Base-by-base conservation (phyloP, 495 filamentous ascomycete genomes). In the Lindgomyces ingoldianus region DNA sequence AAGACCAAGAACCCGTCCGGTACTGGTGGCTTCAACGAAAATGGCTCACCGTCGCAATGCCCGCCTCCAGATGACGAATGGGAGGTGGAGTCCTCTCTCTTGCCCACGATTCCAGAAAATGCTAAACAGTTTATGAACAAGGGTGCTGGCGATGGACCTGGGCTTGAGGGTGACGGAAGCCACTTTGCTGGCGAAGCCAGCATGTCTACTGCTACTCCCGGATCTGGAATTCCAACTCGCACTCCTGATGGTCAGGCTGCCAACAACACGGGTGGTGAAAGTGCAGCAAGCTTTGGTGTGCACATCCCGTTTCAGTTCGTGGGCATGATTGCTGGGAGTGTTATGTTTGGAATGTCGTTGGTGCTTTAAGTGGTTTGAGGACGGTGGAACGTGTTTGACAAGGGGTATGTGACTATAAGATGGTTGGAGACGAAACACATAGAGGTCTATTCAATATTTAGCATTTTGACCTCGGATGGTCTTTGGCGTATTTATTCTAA, bases 11-110 rank as follows among this genome's bases (percentile, higher is more conserved):
- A 84, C 73, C 92, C 92, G 39, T 70, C 73, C 18, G 93, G 90
- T 52, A 78, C 90, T 68, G 93, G 92, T 67, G 87, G 89, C 51
- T 91, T 87, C 80, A 88, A 89, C 72, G 73, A 81, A 57, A 87
- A 81, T 48, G 87, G 89, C 30, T 76, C 81, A 25, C 74, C 89
- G n/a, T 83, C 77, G 68, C 70, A 79, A 14, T 98, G 93, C 80
- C 93, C 93, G 0, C 74, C 79, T 18, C 76, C 82, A 67, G 83
- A 86, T 65, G 74, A 78, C 36, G 84, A 83, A 70, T 97, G 91
- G 91, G 81, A 91, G 45, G 88, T 96, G 42, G 79, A 76, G 57
- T 79, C 84, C 57, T 72, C 75, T 19, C 85, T 96, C 10, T 92
- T 67, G 18, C 64, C 64, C 21, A 82, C 85, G 41, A 89, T 96